These are phyloP conservation scores for Marasmius tenuissimus DNA, from an alignment of 1,284 basidiomycete species.

Conservation along the genomic window DNA sequence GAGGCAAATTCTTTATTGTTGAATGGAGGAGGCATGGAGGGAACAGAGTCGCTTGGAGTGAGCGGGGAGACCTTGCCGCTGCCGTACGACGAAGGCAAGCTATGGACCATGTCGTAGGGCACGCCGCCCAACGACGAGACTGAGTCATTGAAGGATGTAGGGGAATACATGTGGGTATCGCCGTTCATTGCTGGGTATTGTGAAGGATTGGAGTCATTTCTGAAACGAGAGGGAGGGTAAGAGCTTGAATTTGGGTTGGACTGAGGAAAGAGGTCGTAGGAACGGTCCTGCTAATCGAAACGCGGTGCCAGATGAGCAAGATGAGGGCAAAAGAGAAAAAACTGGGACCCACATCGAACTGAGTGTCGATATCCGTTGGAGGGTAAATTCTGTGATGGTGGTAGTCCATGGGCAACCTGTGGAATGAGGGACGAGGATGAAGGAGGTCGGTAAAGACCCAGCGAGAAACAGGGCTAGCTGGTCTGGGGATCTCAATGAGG, in stretches of 20 bases:
- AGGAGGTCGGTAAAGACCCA: constrained; percentile 46
- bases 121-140: constrained; percentile 54
- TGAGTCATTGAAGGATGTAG: constrained; percentile 56
- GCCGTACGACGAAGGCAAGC: constrained; percentile 58
- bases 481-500: constrained; percentile 24
- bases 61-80: constrained; percentile 75
- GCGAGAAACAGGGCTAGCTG: constrained; percentile 24
- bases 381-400: constrained; percentile 49
- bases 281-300: constrained; percentile 50
- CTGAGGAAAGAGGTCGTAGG: constrained; percentile 62
- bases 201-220: constrained; percentile 62
- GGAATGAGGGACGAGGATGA: constrained; percentile 37
- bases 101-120: constrained; percentile 65
- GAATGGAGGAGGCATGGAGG: constrained; percentile 55
- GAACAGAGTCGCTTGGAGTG: constrained; percentile 64
- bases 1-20: constrained; percentile 56
- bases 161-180: constrained; percentile 54
- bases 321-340: constrained; percentile 25
- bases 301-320: constrained; percentile 25
- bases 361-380: constrained; percentile 49
- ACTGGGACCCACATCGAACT: constrained; percentile 28
- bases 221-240: constrained; percentile 56
- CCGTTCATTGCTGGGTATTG: constrained; percentile 44
- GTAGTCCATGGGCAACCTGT: constrained; percentile 60
- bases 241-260: constrained; percentile 37